Base-by-base conservation (phyloP, 2,329 filamentous ascomycete species). In the Harringtonia aguacate region DNA sequence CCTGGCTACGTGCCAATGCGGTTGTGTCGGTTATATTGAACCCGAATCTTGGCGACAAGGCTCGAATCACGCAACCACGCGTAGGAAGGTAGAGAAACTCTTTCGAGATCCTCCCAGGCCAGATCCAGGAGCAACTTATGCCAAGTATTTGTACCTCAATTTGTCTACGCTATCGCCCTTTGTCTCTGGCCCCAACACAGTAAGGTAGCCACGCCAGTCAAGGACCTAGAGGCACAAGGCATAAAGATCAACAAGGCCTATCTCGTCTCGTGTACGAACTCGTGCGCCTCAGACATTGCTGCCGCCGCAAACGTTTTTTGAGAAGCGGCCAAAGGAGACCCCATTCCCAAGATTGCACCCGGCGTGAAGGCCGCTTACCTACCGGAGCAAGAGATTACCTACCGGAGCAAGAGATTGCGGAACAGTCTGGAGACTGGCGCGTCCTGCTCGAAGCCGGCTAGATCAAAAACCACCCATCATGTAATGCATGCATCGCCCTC, bases 261-360 rank as follows among this genome's bases (percentile, higher is more conserved):
- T 28, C 69, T 95, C 0, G 82, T 95, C 0, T 88, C 82, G 0
- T 97, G 90, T 68, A 97, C 90, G 6, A 95, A 95, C 64, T 82
- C 78, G 0, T 73, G 90, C 40, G 75, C 79, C 10, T 88, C 85
- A 0, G 90, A 97, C 59, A 69, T 97, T 14, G 79, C 79, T 0
- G 80, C 84, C 0, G 90, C 90, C 2, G 89, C 88, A 1, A 76
- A 75, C 37, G 89, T 97, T 3, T 94, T 97, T 72, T 79, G 77
- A 44, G 83, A 90, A 33, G 86, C 85, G 1, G 77, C 82, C 0
- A 75, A 77, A 44, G 69, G 68, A 21, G 84, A 79, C 14, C 67
- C 72, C 44, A 64, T 77, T 7, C 73, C 86, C 18, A 86, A 83
- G 64, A 73, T 95, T 46, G 80, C 85, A 0, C 67, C 76, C 0